Evolutionary conservation across 1,284 basidiomycete species (phyloP).

Genomic region (Ceratorhiza oryzae-sativae): DNA sequence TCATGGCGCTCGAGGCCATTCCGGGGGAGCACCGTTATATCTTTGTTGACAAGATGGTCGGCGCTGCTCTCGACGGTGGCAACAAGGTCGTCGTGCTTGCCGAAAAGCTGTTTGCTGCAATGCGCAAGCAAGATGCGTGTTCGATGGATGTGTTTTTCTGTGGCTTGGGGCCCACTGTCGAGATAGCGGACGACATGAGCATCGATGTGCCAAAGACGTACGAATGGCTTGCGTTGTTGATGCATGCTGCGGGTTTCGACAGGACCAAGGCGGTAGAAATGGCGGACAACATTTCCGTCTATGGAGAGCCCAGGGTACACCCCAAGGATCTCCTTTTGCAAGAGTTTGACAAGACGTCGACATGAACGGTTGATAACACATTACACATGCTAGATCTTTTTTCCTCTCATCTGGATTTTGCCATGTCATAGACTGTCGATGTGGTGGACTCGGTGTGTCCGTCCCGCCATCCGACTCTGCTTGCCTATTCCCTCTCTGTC

Average conservation of each 20-base stretch:
- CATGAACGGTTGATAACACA: not conserved
- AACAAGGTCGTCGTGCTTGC: constrained; percentile 83
- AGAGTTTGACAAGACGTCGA: constrained; percentile 44
- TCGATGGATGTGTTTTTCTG: constrained; percentile 65
- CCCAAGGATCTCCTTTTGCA: constrained; percentile 48
- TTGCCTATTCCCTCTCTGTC: constrained; percentile 14
- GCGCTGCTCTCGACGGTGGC: constrained; percentile 79
- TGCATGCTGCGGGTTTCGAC: constrained; percentile 67
- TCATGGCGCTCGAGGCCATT: constrained; percentile 79
- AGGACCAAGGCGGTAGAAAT: constrained; percentile 63
- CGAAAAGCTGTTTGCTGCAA: constrained; percentile 68
- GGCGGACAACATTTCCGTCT: constrained; percentile 47
- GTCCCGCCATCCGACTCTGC: constrained; percentile 39
- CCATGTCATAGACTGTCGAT: constrained; percentile 39
- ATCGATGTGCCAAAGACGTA: constrained; percentile 90
- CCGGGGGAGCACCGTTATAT: constrained; percentile 66
- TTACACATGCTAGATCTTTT: constrained; percentile 27
- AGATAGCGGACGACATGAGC: constrained; percentile 83
- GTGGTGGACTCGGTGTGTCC: constrained; percentile 38
- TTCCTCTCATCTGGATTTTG: constrained; percentile 26
- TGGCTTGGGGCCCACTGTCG: constrained; percentile 71
- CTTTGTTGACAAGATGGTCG: constrained; percentile 78
- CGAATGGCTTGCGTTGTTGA: constrained; percentile 73
- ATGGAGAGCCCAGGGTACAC: constrained; percentile 45
- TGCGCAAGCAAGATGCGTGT: constrained; percentile 62